phyloP scores from a whole-genome alignment of 2,329 filamentous ascomycete genomes.

The Sphaerostilbella broomeana region DNA sequence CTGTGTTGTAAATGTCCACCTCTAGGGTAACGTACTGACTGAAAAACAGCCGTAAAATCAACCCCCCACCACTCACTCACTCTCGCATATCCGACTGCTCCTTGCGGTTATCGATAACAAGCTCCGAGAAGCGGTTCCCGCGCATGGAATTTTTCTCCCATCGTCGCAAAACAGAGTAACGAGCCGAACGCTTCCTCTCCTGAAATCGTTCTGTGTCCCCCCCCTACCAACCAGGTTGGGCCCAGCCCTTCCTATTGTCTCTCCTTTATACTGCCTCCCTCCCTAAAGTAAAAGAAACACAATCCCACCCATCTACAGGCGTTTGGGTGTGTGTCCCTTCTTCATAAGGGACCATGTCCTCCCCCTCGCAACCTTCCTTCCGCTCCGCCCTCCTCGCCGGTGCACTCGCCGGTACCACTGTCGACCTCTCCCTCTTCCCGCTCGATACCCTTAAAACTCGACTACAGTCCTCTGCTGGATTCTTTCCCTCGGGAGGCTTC shows the following conservation, averaged over 20 bases:
- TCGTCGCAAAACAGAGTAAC: no score
- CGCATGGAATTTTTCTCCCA: no score
- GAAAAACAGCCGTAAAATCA: background rate
- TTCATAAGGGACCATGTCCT: no score
- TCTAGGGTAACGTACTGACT: no score
- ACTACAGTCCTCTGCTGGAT: conserved; percentile 73
- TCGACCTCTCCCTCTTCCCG: conserved; percentile 93
- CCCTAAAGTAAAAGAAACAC: no score
- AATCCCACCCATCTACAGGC: no score
- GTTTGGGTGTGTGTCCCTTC: no score
- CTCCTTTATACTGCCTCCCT: background rate
- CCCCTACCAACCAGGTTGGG: conserved; percentile 4
- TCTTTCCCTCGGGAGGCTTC: conserved; percentile 81
- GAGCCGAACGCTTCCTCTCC: no score
- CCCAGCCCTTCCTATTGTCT: conserved; percentile 9
- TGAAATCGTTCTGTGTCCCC: no score
- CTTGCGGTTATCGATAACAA: conserved; percentile 10
- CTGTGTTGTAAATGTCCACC: no score
- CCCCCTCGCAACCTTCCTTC: conserved; percentile 39
- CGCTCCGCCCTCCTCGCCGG: conserved; percentile 66
- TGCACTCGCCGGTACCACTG: conserved; percentile 86
- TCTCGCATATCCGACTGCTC: conserved; percentile 10
- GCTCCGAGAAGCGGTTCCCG: background rate
- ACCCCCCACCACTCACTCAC: background rate
- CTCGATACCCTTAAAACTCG: conserved; percentile 99